These are phyloP conservation scores for Allomyces macrogynus DNA, from an alignment of 192 early-diverging fungal species.

Conservation along the genomic window DNA sequence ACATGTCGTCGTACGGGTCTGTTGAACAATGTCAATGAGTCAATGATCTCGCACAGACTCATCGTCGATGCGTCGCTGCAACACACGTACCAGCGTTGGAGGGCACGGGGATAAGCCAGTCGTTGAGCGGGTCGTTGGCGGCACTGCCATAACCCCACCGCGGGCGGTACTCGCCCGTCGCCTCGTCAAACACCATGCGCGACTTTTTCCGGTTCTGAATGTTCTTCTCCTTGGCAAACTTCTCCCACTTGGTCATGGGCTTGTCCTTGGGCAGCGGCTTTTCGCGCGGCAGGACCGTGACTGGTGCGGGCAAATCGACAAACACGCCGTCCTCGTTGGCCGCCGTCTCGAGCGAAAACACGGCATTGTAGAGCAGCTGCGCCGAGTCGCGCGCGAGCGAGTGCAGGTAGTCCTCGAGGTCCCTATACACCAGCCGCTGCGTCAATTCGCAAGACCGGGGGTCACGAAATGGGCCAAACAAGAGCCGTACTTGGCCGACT, in stretches of 20 bases:
- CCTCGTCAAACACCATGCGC: slow-evolving; percentile 68
- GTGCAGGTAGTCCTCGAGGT: slow-evolving; percentile 38
- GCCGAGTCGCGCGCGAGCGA: slow-evolving; percentile 53
- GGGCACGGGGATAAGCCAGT: slow-evolving; percentile 92
- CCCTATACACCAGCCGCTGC: slow-evolving; percentile 8
- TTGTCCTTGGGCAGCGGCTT: slow-evolving; percentile 82
- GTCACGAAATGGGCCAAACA: slow-evolving; percentile 1
- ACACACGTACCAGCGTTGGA: slow-evolving; percentile 27
- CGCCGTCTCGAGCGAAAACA: slow-evolving; percentile 57
- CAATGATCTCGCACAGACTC: too few relatives aligned
- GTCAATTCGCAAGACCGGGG: too few relatives aligned
- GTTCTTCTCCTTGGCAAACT: slow-evolving; percentile 90
- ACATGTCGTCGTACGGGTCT: slow-evolving; percentile 79
- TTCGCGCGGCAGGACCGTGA: slow-evolving; percentile 58
- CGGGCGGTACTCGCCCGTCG: slow-evolving; percentile 57
- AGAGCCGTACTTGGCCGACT: slow-evolving; percentile 17
- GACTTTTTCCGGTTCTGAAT: slow-evolving; percentile 71
- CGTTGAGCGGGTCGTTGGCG: slow-evolving; percentile 45
- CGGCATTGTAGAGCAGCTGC: slow-evolving; percentile 70
- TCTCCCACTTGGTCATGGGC: slow-evolving; percentile 89
- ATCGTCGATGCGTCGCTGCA: too few relatives aligned
- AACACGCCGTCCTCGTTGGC: slow-evolving; percentile 49
- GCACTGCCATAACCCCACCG: slow-evolving; percentile 73
- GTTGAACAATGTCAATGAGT: too few relatives aligned
- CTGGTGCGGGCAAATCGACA: slow-evolving; percentile 50